Evolutionary conservation across 2,329 filamentous ascomycete genomes (phyloP).

Genomic region (Fusarium sp.): DNA sequence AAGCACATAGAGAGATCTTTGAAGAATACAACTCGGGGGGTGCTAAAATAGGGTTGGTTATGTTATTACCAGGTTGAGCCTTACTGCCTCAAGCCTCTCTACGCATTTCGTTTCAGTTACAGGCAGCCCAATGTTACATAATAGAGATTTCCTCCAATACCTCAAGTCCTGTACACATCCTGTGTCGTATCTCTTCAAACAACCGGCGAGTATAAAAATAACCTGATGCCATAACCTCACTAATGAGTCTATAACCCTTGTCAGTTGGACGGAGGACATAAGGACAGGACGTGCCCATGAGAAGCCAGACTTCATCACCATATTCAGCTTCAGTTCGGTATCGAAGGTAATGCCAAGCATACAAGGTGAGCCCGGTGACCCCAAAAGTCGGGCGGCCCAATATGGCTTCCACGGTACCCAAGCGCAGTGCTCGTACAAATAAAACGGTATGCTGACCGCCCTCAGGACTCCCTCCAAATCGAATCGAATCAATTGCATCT

Average conservation of each 20-base stretch:
- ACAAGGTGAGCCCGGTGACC: not conserved
- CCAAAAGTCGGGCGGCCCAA: not conserved
- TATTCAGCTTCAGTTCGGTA: not conserved
- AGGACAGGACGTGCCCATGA: not conserved
- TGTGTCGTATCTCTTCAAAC: not conserved
- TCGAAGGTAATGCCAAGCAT: rapidly evolving
- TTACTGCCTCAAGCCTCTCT: not conserved
- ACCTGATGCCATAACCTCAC: not conserved
- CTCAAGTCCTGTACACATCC: not conserved
- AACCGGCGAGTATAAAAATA: too few species aligned
- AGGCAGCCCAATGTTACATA: not conserved
- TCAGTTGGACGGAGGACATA: not conserved
- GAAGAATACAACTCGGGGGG: not conserved
- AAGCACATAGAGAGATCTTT: not conserved
- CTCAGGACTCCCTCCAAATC: not conserved
- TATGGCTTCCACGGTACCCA: not conserved
- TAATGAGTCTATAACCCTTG: not conserved
- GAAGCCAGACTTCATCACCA: not conserved
- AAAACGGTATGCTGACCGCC: not conserved
- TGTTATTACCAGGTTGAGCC: not conserved
- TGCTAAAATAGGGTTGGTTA: not conserved
- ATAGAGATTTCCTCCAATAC: not conserved
- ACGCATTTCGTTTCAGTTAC: not conserved
- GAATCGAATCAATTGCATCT: not conserved
- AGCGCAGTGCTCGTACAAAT: not conserved